These are phyloP conservation scores for Paraphoma sp. DNA, from an alignment of 2,329 filamentous ascomycete genomes.

Conservation along the genomic window DNA sequence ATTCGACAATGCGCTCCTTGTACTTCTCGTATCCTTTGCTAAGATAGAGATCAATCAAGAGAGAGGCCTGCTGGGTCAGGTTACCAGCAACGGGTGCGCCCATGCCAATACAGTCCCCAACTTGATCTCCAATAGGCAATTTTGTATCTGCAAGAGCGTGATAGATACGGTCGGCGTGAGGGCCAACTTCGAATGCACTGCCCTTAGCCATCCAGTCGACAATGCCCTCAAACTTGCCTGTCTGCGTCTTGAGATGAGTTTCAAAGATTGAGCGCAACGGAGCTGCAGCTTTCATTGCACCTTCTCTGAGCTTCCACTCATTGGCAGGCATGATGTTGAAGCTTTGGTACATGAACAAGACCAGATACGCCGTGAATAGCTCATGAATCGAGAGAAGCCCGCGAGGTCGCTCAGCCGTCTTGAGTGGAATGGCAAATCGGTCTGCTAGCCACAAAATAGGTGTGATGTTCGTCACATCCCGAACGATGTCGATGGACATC, in stretches of 20 bases:
- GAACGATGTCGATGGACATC: slow-evolving; percentile 61
- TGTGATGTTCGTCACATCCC: slow-evolving; percentile 72
- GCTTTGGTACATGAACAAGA: slow-evolving; percentile 67
- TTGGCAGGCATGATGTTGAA: slow-evolving; percentile 60
- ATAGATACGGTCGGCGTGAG: slow-evolving; percentile 60
- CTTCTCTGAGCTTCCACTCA: slow-evolving; percentile 58
- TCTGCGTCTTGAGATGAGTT: slow-evolving; percentile 69
- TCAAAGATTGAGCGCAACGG: slow-evolving; percentile 71
- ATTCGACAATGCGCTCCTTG: slow-evolving; percentile 59
- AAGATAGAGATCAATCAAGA: slow-evolving; percentile 62
- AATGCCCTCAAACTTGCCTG: slow-evolving; percentile 60
- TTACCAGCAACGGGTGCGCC: slow-evolving; percentile 59
- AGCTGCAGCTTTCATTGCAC: slow-evolving; percentile 60
- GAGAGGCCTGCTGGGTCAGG: slow-evolving; percentile 60
- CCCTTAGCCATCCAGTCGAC: slow-evolving; percentile 53
- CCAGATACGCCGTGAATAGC: slow-evolving; percentile 62
- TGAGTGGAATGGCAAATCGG: slow-evolving; percentile 71
- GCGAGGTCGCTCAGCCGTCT: slow-evolving; percentile 65
- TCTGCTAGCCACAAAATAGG: slow-evolving; percentile 70
- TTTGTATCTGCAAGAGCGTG: slow-evolving; percentile 56
- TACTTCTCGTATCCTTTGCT: slow-evolving; percentile 57
- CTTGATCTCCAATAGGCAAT: slow-evolving; percentile 56
- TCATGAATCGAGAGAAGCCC: slow-evolving; percentile 60
- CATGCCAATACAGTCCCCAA: slow-evolving; percentile 59
- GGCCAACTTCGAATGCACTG: slow-evolving; percentile 64